Conservation (phyloP, 2,329 filamentous ascomycete species). For the Colletotrichum eleusines region DNA sequence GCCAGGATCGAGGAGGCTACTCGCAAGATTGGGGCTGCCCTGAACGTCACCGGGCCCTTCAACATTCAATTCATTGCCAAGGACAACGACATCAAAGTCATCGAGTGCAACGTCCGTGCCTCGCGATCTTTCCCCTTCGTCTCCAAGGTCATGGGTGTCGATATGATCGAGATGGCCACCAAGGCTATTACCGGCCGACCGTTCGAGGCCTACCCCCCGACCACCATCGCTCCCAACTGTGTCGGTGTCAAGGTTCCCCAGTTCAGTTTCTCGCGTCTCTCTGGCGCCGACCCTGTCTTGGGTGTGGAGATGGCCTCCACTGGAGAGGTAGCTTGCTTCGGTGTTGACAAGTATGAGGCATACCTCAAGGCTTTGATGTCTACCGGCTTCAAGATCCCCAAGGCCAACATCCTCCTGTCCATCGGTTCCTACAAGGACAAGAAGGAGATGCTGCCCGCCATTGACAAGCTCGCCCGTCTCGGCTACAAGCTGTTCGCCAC, state of each 20-base stretch:
- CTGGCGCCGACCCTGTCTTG: conserved; percentile 93
- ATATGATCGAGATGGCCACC: conserved; percentile 98
- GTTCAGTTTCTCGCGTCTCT: conserved; percentile 98
- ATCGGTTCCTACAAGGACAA: conserved; percentile 99
- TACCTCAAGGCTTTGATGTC: conserved; percentile 97
- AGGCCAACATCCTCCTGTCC: conserved; percentile 93
- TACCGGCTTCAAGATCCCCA: conserved; percentile 95
- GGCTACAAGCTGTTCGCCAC: conserved; percentile 98
- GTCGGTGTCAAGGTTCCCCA: conserved; percentile 98
- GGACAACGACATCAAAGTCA: conserved; percentile 99
- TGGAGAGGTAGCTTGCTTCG: conserved; percentile 97
- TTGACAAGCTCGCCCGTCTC: conserved; percentile 88
- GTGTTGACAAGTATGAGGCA: conserved; percentile 94
- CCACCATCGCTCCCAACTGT: conserved; percentile 81
- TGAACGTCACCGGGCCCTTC: conserved; percentile 96
- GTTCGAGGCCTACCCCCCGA: conserved; percentile 83
- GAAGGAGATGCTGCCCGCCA: conserved; percentile 93
- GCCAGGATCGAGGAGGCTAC: conserved; percentile 94
- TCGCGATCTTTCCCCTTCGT: conserved; percentile 98
- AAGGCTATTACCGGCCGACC: conserved; percentile 93
- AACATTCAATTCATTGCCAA: conserved; percentile 99
- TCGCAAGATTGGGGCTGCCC: conserved; percentile 90
- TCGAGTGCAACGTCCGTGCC: conserved; percentile 97
- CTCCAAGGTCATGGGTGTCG: conserved; percentile 97
- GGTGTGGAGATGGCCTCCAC: conserved; percentile 99